Percentiles rank a stretch among this genome's conserved stretches.
These are phyloP conservation scores for Xylariaceae sp. DNA, from an alignment of 2,329 filamentous ascomycete genomes.

Conservation along the genomic window DNA sequence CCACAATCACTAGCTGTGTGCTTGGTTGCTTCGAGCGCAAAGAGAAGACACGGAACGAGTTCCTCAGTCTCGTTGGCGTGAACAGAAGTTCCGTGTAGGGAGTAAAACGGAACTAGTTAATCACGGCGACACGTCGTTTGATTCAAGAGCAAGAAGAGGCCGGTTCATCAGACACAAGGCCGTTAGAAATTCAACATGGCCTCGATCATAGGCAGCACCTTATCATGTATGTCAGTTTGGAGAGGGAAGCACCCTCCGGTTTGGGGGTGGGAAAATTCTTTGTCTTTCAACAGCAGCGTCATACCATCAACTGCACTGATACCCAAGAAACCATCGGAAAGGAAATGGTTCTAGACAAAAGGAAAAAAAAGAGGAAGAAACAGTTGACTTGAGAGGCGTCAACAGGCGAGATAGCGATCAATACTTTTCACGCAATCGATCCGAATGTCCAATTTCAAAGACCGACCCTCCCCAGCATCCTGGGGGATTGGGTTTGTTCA, in stretches of 20 bases:
- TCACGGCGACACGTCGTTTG: background rate
- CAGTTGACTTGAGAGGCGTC: background rate
- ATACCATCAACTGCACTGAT: slow-evolving; percentile 21
- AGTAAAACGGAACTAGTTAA: background rate
- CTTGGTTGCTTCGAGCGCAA: slow-evolving; percentile 91
- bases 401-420: background rate
- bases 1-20: slow-evolving; percentile 93
- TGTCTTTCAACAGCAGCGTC: slow-evolving; percentile 19
- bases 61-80: slow-evolving; percentile 73
- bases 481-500: background rate
- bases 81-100: slow-evolving; percentile 34
- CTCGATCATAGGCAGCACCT: slow-evolving; percentile 19
- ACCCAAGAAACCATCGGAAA: slow-evolving; percentile 2
- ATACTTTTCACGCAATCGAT: background rate
- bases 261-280: slow-evolving; percentile 9
- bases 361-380: background rate
- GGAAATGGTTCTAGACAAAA: background rate
- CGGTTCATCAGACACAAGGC: slow-evolving; percentile 20
- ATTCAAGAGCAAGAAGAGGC: slow-evolving; percentile 14
- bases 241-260: slow-evolving; percentile 17
- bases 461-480: background rate
- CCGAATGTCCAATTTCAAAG: background rate
- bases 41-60: slow-evolving; percentile 93
- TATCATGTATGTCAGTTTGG: slow-evolving; percentile 18
- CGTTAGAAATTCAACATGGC: slow-evolving; percentile 30